These are phyloP conservation scores for Botryotinia calthae DNA, from an alignment of 2,329 filamentous ascomycete species.

Conservation along the genomic window DNA sequence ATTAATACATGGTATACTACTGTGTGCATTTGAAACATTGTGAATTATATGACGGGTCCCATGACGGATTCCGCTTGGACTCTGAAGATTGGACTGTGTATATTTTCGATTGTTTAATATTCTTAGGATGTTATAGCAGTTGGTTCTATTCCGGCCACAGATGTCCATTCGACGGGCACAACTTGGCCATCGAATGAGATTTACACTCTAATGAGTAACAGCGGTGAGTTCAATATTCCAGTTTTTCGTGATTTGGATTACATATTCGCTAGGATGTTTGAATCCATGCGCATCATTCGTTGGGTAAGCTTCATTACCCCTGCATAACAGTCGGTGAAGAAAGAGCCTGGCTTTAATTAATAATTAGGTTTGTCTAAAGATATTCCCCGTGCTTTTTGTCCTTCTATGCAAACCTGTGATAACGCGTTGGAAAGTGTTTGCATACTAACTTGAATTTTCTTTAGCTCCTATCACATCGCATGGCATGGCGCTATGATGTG, in stretches of 20 bases:
- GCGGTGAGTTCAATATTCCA: neutral
- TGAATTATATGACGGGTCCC: neutral
- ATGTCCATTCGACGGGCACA: neutral
- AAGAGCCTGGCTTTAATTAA: neutral
- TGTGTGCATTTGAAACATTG: neutral
- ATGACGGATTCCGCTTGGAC: neutral
- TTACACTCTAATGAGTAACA: neutral
- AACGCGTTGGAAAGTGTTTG: neutral
- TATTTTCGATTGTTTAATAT: neutral
- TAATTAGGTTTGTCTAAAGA: neutral
- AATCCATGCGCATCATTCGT: neutral
- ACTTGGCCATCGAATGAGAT: neutral
- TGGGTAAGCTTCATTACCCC: neutral
- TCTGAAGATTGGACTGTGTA: neutral
- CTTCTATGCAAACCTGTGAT: neutral
- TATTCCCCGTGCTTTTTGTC: neutral
- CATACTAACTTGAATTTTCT: neutral
- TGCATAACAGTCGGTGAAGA: conserved; percentile 8
- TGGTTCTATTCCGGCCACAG: neutral
- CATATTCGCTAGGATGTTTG: neutral
- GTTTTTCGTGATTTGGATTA: neutral
- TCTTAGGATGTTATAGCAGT: neutral
- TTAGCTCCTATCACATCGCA: neutral
- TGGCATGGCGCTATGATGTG: neutral
- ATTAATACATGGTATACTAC: neutral